Conservation (phyloP, 2,329 filamentous ascomycete genomes). For the Claviceps spartinae region DNA sequence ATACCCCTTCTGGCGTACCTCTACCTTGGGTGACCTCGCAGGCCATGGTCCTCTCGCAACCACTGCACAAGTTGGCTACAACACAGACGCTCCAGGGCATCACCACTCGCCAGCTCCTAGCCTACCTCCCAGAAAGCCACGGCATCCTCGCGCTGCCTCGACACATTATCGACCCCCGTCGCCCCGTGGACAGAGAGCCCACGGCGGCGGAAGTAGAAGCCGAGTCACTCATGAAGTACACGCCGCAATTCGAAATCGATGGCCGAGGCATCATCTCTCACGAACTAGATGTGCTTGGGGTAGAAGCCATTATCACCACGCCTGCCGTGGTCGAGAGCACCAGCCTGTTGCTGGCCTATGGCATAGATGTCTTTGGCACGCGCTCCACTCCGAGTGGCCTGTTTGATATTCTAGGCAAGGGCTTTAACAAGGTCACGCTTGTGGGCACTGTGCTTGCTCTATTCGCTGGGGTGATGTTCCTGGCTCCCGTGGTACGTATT, state of each 20-base stretch:
- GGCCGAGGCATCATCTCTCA: constrained; percentile 71
- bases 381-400: constrained; percentile 73
- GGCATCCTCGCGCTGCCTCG: constrained; percentile 71
- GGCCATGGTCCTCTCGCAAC: constrained; percentile 64
- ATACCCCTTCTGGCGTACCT: constrained; percentile 37
- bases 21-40: constrained; percentile 68
- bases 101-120: constrained; percentile 67
- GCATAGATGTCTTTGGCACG: constrained; percentile 78
- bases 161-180: constrained; percentile 66
- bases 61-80: constrained; percentile 68
- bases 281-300: constrained; percentile 64
- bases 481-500: constrained; percentile 64
- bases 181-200: constrained; percentile 73
- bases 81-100: constrained; percentile 90
- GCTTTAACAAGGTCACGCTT: constrained; percentile 83
- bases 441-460: constrained; percentile 73
- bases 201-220: constrained; percentile 60
- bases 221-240: constrained; percentile 69
- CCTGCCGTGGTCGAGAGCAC: constrained; percentile 85
- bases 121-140: constrained; percentile 58
- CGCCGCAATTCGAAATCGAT: constrained; percentile 68
- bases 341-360: constrained; percentile 76
- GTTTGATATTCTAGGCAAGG: constrained; percentile 87
- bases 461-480: constrained; percentile 57
- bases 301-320: constrained; percentile 57